Evolutionary conservation across 768 basidiomycete genomes (phyloP).

Genomic region (Russula lepida): DNA sequence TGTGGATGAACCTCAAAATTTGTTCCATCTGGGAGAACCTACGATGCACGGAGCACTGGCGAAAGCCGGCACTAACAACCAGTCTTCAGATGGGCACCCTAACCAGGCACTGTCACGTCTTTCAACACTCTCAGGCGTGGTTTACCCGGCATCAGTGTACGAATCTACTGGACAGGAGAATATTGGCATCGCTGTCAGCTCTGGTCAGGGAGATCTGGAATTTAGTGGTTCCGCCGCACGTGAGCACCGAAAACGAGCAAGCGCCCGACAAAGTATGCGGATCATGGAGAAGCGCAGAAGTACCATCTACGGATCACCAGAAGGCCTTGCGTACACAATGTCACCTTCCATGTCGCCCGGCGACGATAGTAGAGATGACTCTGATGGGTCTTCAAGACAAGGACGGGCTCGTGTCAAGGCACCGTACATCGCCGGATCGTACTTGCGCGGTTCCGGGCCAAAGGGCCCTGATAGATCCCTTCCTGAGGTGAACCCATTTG

Average conservation of each 20-base stretch:
- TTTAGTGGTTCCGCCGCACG: neutral
- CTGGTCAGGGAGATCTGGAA: conserved; percentile 7
- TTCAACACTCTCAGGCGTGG: conserved; percentile 15
- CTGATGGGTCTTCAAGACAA: conserved; percentile 19
- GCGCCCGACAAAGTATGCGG: conserved; percentile 15
- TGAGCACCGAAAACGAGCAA: conserved; percentile 7
- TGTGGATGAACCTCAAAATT: neutral
- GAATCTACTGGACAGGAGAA: conserved; percentile 11
- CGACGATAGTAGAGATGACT: conserved; percentile 24
- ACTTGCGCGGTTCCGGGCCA: conserved; percentile 44
- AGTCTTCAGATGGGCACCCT: neutral
- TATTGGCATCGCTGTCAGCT: conserved; percentile 21
- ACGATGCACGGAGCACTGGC: conserved; percentile 3
- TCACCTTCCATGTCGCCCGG: conserved; percentile 24
- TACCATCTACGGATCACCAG: conserved; percentile 16
- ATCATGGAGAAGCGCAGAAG: conserved; percentile 13
- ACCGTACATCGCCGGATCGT: conserved; percentile 48
- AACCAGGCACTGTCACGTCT: conserved; percentile 17
- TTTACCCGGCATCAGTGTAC: conserved; percentile 15
- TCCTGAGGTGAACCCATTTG: conserved; percentile 28
- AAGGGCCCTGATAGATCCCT: conserved; percentile 25
- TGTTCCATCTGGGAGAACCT: neutral
- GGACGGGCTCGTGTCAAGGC: conserved; percentile 62
- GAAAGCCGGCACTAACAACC: conserved; percentile 1
- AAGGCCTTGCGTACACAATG: conserved; percentile 19